These are phyloP conservation scores for Meredithiella fracta DNA, from an alignment of 2,329 filamentous ascomycete genomes.

Conservation along the genomic window DNA sequence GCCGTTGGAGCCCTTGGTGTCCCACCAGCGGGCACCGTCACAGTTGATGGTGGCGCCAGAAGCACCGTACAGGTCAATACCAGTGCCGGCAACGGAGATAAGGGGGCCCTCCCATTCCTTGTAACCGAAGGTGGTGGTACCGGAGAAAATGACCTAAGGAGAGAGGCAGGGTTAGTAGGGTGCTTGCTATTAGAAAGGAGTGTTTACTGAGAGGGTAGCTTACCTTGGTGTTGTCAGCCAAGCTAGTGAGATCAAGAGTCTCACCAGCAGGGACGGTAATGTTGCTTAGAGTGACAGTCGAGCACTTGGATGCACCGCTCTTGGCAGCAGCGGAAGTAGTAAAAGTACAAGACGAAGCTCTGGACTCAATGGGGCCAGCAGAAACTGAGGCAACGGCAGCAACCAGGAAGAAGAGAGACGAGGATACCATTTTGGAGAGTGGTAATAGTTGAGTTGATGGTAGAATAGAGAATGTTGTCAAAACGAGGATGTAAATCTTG, in stretches of 20 bases:
- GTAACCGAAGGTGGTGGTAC: conserved; percentile 51
- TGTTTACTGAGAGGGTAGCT: too few relatives aligned
- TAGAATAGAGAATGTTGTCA: conserved; percentile 6
- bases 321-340: conserved; percentile 32
- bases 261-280: conserved; percentile 40
- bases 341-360: conserved; percentile 32
- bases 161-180: conserved; percentile 16
- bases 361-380: conserved; percentile 14
- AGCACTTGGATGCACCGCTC: conserved; percentile 33
- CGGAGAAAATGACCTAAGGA: conserved; percentile 38
- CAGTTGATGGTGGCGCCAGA: conserved; percentile 36
- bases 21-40: conserved; percentile 43
- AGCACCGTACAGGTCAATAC: conserved; percentile 36
- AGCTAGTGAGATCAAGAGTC: conserved; percentile 40
- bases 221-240: conserved; percentile 30
- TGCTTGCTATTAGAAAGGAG: too few relatives aligned
- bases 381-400: conserved; percentile 19
- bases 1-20: conserved; percentile 40
- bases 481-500: conserved; percentile 1
- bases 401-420: conserved; percentile 18
- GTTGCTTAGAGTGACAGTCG: conserved; percentile 34
- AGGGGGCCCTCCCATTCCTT: conserved; percentile 49
- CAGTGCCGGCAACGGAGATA: conserved; percentile 41
- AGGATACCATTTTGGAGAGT: conserved; percentile 11
- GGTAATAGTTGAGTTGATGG: background rate